These are phyloP conservation scores for Boletus coccyginus DNA, from an alignment of 768 basidiomycete species.

Conservation along the genomic window DNA sequence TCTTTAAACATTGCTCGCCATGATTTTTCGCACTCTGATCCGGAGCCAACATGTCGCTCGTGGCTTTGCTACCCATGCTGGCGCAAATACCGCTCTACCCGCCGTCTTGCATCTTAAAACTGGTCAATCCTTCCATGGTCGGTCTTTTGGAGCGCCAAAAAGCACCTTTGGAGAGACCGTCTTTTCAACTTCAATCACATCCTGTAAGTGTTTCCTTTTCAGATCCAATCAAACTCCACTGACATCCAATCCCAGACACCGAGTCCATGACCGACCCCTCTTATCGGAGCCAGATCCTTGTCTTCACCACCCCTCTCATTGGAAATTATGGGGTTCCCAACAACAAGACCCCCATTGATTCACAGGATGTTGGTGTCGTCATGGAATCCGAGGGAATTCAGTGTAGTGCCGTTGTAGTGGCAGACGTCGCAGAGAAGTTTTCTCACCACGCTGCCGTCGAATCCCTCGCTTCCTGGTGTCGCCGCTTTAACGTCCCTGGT, in stretches of 20 bases:
- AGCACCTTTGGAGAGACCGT: constrained; percentile 96
- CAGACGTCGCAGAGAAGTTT: constrained; percentile 92
- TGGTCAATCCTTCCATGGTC: constrained; percentile 88
- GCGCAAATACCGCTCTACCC: constrained; percentile 49
- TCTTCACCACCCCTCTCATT: constrained; percentile 97
- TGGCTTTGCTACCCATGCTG: constrained; percentile 66
- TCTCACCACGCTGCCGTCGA: constrained; percentile 95
- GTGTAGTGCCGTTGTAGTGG: constrained; percentile 89
- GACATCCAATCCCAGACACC: constrained; percentile 61
- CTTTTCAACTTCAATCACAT: constrained; percentile 98
- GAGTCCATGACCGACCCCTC: constrained; percentile 99
- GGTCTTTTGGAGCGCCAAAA: constrained; percentile 83
- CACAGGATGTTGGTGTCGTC: constrained; percentile 77
- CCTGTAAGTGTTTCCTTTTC: constrained; percentile 56
- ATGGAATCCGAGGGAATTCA: constrained; percentile 90
- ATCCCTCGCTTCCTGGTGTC: constrained; percentile 91
- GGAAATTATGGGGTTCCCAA: constrained; percentile 96
- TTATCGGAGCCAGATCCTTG: constrained; percentile 95
- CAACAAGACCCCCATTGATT: constrained; percentile 71
- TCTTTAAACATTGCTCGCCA: constrained; percentile 34
- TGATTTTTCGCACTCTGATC: constrained; percentile 57
- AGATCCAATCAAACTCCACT: constrained; percentile 5
- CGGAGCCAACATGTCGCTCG: constrained; percentile 51
- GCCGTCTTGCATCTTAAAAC: constrained; percentile 91
- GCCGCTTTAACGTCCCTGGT: constrained; percentile 83